phyloP scores from a whole-genome alignment of 2,329 filamentous ascomycete species.

The Monosporascus sp. region DNA sequence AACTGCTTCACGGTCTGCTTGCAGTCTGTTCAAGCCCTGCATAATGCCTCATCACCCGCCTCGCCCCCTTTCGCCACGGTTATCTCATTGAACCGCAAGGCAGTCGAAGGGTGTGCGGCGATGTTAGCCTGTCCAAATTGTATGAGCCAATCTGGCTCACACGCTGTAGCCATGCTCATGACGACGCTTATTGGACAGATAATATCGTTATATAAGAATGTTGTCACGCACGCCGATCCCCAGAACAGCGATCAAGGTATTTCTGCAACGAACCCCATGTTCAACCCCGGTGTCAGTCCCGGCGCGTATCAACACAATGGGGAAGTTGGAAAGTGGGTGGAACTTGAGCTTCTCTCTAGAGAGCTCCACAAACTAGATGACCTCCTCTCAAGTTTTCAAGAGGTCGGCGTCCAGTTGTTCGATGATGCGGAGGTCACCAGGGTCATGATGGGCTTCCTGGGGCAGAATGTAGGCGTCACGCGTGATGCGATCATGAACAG shows the following conservation, averaged over 20 bases:
- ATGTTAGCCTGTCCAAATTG: conserved; percentile 43
- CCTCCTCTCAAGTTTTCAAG: conserved; percentile 39
- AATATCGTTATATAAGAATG: conserved; percentile 41
- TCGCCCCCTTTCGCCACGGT: conserved; percentile 40
- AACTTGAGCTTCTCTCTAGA: conserved; percentile 43
- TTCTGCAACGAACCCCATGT: conserved; percentile 5
- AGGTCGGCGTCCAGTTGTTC: conserved; percentile 34
- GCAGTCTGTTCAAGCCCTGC: conserved; percentile 41
- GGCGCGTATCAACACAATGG: conserved; percentile 40
- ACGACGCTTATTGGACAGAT: conserved; percentile 45
- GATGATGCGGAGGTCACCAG: conserved; percentile 39
- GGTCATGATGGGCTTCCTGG: conserved; percentile 41
- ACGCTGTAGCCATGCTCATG: conserved; percentile 45
- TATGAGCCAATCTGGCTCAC: conserved; percentile 37
- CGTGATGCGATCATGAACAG: conserved; percentile 36
- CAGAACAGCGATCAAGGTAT: conserved; percentile 17
- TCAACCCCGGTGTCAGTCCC: conserved; percentile 33
- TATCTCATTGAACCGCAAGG: conserved; percentile 41
- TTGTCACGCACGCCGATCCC: conserved; percentile 36
- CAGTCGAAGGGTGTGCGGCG: conserved; percentile 42
- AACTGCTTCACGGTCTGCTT: conserved; percentile 43
- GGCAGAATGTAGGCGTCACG: conserved; percentile 37
- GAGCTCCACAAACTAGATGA: conserved; percentile 44
- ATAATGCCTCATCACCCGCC: conserved; percentile 36
- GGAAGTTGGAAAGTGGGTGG: conserved; percentile 42